Evolutionary conservation across 495 filamentous ascomycete genomes (phyloP).

Genomic region (Xylaria sp.): DNA sequence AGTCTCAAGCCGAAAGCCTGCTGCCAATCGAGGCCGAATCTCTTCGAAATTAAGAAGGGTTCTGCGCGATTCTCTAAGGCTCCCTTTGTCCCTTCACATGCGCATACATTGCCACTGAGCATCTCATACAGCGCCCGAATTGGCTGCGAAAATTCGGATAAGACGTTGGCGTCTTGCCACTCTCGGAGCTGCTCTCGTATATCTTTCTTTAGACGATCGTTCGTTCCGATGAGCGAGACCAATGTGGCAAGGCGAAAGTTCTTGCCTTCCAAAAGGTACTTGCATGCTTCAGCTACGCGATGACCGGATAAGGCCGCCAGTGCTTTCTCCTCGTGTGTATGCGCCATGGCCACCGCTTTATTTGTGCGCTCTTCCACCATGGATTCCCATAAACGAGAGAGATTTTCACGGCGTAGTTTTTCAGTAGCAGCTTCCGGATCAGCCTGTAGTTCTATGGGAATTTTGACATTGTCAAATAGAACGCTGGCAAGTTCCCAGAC

Average conservation of each 20-base stretch:
- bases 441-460: conserved; percentile 55
- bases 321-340: conserved; percentile 79
- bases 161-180: conserved; percentile 80
- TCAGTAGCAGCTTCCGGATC: conserved; percentile 42
- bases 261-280: conserved; percentile 70
- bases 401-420: conserved; percentile 56
- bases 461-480: conserved; percentile 77
- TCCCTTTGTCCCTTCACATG: conserved; percentile 76
- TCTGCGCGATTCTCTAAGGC: conserved; percentile 76
- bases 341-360: conserved; percentile 56
- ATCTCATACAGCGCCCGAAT: conserved; percentile 90
- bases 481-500: conserved; percentile 83
- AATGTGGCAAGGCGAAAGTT: conserved; percentile 84
- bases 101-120: conserved; percentile 81
- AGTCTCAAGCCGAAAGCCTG: conserved; percentile 90
- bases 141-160: conserved; percentile 85
- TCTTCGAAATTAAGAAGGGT: conserved; percentile 77
- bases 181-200: conserved; percentile 79
- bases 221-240: conserved; percentile 78
- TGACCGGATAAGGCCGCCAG: conserved; percentile 79
- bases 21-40: conserved; percentile 88
- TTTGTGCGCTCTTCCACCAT: conserved; percentile 65
- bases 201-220: conserved; percentile 67
- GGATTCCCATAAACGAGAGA: conserved; percentile 67
- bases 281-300: conserved; percentile 81